phyloP scores from a whole-genome alignment of 768 basidiomycete species.

The Naganishia onofrii region DNA sequence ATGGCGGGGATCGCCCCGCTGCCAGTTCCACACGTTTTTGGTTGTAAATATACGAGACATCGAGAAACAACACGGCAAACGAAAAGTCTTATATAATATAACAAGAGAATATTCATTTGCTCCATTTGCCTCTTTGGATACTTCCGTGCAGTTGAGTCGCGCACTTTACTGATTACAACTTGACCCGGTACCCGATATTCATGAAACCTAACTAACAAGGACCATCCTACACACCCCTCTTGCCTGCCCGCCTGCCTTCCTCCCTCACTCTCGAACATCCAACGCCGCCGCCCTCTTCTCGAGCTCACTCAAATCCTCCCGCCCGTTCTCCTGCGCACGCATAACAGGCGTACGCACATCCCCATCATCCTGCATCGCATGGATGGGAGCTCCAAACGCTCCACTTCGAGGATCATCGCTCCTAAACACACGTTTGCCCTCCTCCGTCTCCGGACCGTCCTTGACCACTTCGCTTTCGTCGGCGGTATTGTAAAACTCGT shows the following conservation, averaged over 20 bases:
- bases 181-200: not conserved
- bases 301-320: not conserved
- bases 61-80: not conserved
- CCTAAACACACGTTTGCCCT: not conserved
- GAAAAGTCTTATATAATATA: not conserved
- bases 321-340: not conserved
- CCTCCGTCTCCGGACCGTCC: not conserved
- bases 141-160: too few species aligned
- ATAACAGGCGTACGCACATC: not conserved
- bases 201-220: not conserved
- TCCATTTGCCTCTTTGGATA: too few species aligned
- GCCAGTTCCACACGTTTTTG: not conserved
- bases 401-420: constrained; percentile 20
- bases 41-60: constrained; percentile 20
- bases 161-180: not conserved
- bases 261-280: constrained; percentile 1
- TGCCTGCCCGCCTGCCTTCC: too few species aligned
- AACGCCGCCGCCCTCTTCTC: constrained; percentile 4
- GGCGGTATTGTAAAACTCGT: constrained; percentile 36
- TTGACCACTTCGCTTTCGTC: constrained; percentile 29
- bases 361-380: not conserved
- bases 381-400: constrained; percentile 8
- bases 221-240: not conserved
- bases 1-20: too few species aligned
- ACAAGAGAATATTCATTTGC: too few species aligned